Base-by-base conservation (phyloP, 306 rosid species). In the Canavalia gladiata region DNA sequence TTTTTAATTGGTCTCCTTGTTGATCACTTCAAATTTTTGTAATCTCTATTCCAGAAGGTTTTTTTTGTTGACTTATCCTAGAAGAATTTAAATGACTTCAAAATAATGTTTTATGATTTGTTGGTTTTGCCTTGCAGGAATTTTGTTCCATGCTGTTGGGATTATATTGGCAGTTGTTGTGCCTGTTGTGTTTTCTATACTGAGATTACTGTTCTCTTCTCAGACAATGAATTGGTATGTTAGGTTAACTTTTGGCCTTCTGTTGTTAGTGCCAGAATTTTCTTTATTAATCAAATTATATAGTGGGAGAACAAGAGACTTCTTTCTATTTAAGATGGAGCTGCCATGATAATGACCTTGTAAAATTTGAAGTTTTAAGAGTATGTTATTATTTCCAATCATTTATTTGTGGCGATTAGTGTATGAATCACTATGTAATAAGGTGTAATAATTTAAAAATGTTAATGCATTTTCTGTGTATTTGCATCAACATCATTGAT, bases 161-260 rank as follows among this genome's bases (percentile, higher is more conserved):
- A 80, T 92, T 78, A 57, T 92, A 65, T 89, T 88, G 81, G 97
- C 90, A 31, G 77, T 93, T 78, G 54, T 92, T 86, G 74, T 92
- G 68, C 98, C 99, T 28, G 47, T 90, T 76, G 82, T 67, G 10
- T 88, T 96, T 93, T 87, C 98, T 75, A 47, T 90, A 8, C 60
- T 93, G 69, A 89, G 93, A 86, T 84, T 93, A 84, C 62, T 81
- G 80, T 84, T 96, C 78, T 72, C 92, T 58, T 86, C 88, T 72
- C 85, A 79, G 57, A 87, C 98, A 42, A 96, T 96, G 99, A 85
- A 91, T 87, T 96, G 99, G 98, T 96, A 88, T 68, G 93, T 79
- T 68, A 80, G 11, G 41, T 50, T 59, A 56, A 57, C 83, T 35
- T 81, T 45, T 72, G 68, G 68, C 25, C 56, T 72, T 52, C 62